phyloP scores from a whole-genome alignment of 352 stramenopile species.

The Phytopythium montanum region DNA sequence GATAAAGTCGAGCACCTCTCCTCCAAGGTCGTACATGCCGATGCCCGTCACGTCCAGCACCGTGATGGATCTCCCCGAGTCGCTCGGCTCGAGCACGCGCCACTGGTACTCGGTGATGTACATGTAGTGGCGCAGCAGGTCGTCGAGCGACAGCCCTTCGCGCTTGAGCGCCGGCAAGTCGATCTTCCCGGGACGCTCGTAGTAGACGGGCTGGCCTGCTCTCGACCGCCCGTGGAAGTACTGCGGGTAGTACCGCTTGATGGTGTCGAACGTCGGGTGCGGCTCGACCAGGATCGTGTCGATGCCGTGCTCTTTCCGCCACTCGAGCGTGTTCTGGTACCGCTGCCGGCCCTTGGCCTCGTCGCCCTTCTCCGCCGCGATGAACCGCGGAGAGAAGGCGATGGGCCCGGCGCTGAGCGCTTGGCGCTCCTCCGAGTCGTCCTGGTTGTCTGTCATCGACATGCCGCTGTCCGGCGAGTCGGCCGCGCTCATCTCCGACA shows the following conservation, averaged over 20 bases:
- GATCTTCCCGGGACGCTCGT: slow-evolving; percentile 85
- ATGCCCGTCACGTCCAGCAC: slow-evolving; percentile 85
- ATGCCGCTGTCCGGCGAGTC: slow-evolving; percentile 10
- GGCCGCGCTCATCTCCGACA: slow-evolving; percentile 12
- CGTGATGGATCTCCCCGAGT: slow-evolving; percentile 71
- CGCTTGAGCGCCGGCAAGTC: slow-evolving; percentile 82
- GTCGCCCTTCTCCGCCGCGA: slow-evolving; percentile 83
- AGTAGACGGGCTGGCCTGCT: slow-evolving; percentile 75
- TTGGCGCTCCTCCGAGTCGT: slow-evolving; percentile 11
- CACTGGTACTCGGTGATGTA: slow-evolving; percentile 92
- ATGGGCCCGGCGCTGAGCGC: slow-evolving; percentile 61
- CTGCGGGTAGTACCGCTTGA: slow-evolving; percentile 92
- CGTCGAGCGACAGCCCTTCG: slow-evolving; percentile 84
- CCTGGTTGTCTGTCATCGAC: slow-evolving; percentile 5
- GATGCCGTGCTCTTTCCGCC: slow-evolving; percentile 82
- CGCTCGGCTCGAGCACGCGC: slow-evolving; percentile 73
- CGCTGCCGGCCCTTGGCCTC: slow-evolving; percentile 72
- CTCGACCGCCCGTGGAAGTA: slow-evolving; percentile 87
- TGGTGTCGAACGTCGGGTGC: slow-evolving; percentile 78
- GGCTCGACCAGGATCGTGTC: slow-evolving; percentile 84
- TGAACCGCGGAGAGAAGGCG: slow-evolving; percentile 73
- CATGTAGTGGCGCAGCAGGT: slow-evolving; percentile 88
- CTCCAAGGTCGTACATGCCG: slow-evolving; percentile 85
- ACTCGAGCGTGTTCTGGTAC: slow-evolving; percentile 79
- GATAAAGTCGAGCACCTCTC: slow-evolving; percentile 88